phyloP scores from a whole-genome alignment of 2,329 filamentous ascomycete genomes.

The Aspergillus sp. region DNA sequence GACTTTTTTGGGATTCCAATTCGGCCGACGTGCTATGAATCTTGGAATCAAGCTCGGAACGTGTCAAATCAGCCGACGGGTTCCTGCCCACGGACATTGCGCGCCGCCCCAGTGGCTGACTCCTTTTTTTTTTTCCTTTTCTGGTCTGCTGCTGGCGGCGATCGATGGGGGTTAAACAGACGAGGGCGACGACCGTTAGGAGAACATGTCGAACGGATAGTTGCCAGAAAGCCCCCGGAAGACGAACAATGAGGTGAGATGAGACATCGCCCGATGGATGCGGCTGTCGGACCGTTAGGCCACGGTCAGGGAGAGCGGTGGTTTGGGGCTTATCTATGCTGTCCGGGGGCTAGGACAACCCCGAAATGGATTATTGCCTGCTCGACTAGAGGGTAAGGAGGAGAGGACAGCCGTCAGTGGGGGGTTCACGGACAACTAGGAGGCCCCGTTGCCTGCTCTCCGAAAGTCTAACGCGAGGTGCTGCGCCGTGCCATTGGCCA shows the following conservation, averaged over 20 bases:
- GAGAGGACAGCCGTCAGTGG: constrained; percentile 7
- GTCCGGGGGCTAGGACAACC: background rate
- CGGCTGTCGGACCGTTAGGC: background rate
- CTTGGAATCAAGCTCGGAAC: constrained; percentile 8
- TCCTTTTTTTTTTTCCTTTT: background rate
- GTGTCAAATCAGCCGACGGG: constrained; percentile 16
- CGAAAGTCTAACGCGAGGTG: constrained; percentile 11
- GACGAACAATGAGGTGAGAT: constrained; percentile 1
- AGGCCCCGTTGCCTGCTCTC: constrained; percentile 13
- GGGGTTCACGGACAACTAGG: constrained; percentile 8
- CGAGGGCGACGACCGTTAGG: constrained; percentile 9
- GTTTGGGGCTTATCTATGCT: constrained; percentile 6
- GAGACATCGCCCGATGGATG: background rate
- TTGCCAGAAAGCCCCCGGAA: constrained; percentile 10
- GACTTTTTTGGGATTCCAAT: constrained; percentile 16
- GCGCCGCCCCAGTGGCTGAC: constrained; percentile 1
- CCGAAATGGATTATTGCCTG: constrained; percentile 1
- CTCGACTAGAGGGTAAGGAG: background rate
- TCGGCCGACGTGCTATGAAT: constrained; percentile 10
- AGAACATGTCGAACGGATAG: constrained; percentile 11
- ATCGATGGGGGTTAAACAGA: background rate
- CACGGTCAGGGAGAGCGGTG: background rate
- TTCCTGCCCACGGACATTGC: constrained; percentile 19
- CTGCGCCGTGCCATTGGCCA: constrained; percentile 4
- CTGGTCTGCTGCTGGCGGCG: background rate